Base-by-base conservation (phyloP, 106 monocot species). In the Dioscorea zingiberensis region DNA sequence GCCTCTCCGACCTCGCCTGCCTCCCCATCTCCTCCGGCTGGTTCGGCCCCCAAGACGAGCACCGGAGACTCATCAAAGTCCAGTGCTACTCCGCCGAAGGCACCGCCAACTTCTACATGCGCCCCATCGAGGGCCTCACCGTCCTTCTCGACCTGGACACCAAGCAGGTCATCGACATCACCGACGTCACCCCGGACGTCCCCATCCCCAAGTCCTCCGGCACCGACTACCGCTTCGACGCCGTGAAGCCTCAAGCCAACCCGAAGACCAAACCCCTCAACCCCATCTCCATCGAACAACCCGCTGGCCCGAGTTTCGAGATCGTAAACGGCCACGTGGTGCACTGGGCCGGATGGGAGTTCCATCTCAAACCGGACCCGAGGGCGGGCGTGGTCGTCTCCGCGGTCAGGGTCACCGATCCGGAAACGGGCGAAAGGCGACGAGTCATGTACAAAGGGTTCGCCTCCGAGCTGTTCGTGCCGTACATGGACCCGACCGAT, bases 101-200 rank as follows among this genome's bases (percentile, higher is more conserved):
- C 47, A 94, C 94, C 16, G 84, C 94, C n/a, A 94, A 94, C 69
- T 94, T 94, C 82, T 94, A 94, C 84, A 94, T 94, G 90, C 76
- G 94, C 16, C 94, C 94, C 25, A 87, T 94, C 74, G 94, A 94
- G 63, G 94, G 94, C 23, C 87, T 94, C 38, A 94, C 94, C 23
- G 84, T 90, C n/a, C 69, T 94, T 12, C 25, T 94, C 47, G 94
- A 94, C 77, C 67, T 90, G 51, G 94, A 94, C 73, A 94, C 82
- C 44, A 65, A 66, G 64, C 73, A 85, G 22, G 87, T 90, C 18
- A 58, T 90, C 24, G 61, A 84, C 7, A 70, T 94, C 38, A 45
- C 63, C 19, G 94, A 94, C 55, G 13, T 23, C 11, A 80, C 80
- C 8, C 47, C 26, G 22, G 76, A 78, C 32, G 80, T 94, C 44